Percentiles rank a stretch among this genome's conserved stretches.
Evolutionary conservation across 371 early-diverging fungal species (phyloP).

Genomic region (Mycotypha africana): DNA sequence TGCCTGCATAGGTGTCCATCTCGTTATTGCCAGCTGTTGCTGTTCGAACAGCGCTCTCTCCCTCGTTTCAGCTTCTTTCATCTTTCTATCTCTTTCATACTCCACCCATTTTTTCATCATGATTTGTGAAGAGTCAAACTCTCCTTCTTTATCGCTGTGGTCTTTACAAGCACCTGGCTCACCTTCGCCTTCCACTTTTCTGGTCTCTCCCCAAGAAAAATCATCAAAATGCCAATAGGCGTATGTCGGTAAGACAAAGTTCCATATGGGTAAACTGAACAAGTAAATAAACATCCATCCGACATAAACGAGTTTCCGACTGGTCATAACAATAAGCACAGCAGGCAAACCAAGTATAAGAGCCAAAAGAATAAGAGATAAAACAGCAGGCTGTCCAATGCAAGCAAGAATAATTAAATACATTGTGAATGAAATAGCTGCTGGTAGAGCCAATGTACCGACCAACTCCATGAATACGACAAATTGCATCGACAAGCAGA

Average conservation of each 20-base stretch:
- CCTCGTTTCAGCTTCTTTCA: slow-evolving; percentile 4
- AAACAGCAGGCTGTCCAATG: slow-evolving; percentile 46
- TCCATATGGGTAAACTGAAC: slow-evolving; percentile 95
- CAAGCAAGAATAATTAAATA: slow-evolving; percentile 45
- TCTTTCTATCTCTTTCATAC: slow-evolving; percentile 51
- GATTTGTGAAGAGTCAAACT: slow-evolving; percentile 64
- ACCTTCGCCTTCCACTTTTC: slow-evolving; percentile 74
- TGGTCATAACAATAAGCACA: slow-evolving; percentile 84
- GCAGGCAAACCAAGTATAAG: slow-evolving; percentile 80
- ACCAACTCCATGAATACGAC: slow-evolving; percentile 83
- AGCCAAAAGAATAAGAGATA: slow-evolving; percentile 73
- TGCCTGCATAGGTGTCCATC: slow-evolving; percentile 18
- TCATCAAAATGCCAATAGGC: slow-evolving; percentile 99
- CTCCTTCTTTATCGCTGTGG: slow-evolving; percentile 71
- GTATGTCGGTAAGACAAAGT: slow-evolving; percentile 93
- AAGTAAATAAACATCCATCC: slow-evolving; percentile 96
- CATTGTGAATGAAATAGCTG: slow-evolving; percentile 74
- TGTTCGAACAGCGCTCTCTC: slow-evolving; percentile 9
- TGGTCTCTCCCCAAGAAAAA: slow-evolving; percentile 97
- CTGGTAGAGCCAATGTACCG: slow-evolving; percentile 83
- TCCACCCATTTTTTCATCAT: slow-evolving; percentile 65
- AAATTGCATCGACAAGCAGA: slow-evolving; percentile 90
- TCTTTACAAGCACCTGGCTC: slow-evolving; percentile 41
- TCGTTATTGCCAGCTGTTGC: slow-evolving; percentile 7
- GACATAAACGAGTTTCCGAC: slow-evolving; percentile 85